A percentile compares a stretch with the other conserved stretches of the same genome.
Evolutionary conservation across 2,329 filamentous ascomycete species (phyloP).

Genomic region (Cladosporium sp.): DNA sequence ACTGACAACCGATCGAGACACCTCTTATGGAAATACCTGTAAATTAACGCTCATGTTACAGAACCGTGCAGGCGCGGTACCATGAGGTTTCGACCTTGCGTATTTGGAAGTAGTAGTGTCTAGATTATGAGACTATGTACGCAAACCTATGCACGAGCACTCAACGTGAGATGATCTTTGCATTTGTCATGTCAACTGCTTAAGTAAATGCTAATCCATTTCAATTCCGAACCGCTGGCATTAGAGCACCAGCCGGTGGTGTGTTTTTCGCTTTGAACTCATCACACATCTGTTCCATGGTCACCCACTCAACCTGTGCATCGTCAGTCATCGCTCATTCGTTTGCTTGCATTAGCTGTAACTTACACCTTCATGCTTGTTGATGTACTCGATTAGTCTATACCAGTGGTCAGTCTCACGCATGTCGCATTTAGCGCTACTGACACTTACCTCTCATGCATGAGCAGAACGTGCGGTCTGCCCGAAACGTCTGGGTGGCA

Average conservation of each 20-base stretch:
- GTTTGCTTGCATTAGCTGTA: neutral
- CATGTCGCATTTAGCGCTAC: neutral
- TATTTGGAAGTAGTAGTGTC: no score
- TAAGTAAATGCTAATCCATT: neutral
- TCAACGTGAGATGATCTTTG: neutral
- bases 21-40: neutral
- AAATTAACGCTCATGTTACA: neutral
- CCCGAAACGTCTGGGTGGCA: conserved; percentile 69
- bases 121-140: neutral
- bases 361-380: conserved; percentile 59
- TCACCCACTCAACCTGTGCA: conserved; percentile 47
- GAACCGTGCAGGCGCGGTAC: no score
- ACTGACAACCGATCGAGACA: neutral
- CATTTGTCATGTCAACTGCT: neutral
- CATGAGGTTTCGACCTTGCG: no score
- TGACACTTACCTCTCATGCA: conserved; percentile 63
- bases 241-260: conserved; percentile 57
- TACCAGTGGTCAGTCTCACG: neutral
- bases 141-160: neutral
- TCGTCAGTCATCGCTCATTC: neutral
- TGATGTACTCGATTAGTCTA: conserved; percentile 69
- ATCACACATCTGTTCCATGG: conserved; percentile 69
- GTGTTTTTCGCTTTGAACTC: conserved; percentile 68
- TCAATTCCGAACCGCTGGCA: conserved; percentile 54
- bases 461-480: conserved; percentile 68